Conservation (phyloP, 768 basidiomycete genomes). For the Lactifluus echinatus region DNA sequence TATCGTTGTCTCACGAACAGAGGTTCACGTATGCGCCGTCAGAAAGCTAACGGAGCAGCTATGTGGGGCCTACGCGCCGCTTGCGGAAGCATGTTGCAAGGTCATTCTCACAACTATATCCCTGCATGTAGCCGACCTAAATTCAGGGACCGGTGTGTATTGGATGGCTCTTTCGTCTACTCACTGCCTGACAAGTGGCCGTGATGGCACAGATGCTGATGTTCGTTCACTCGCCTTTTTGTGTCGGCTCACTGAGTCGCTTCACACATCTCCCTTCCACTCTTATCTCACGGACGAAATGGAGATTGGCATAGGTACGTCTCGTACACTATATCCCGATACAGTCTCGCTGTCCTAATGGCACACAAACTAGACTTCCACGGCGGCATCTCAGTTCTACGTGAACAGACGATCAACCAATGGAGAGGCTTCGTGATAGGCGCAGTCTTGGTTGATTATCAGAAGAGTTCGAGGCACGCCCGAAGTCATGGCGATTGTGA, state of each 20-base stretch:
- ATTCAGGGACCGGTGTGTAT: constrained; percentile 6
- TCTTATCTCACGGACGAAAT: constrained; percentile 2
- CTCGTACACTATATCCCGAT: background rate
- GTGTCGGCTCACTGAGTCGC: constrained; percentile 15
- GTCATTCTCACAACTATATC: constrained; percentile 7
- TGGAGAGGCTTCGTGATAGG: constrained; percentile 7
- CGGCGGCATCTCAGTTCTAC: background rate
- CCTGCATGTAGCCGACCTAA: background rate
- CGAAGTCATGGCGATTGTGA: background rate
- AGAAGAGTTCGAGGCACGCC: background rate
- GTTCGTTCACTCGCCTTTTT: constrained; percentile 18
- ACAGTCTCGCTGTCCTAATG: background rate
- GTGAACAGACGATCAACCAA: background rate
- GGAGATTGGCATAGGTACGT: constrained; percentile 4
- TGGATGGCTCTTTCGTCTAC: background rate
- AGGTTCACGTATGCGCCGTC: constrained; percentile 39
- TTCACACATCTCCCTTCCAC: constrained; percentile 16
- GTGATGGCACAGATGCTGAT: background rate
- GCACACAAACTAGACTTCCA: constrained; percentile 4
- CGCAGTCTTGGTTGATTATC: constrained; percentile 2
- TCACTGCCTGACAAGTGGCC: background rate
- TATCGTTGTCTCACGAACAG: background rate
- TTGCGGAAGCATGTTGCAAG: constrained; percentile 10
- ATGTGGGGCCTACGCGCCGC: constrained; percentile 24
- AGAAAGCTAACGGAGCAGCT: constrained; percentile 44